Base-by-base conservation (phyloP, 108 stramenopile genomes). In the Skeletonema menzelii region DNA sequence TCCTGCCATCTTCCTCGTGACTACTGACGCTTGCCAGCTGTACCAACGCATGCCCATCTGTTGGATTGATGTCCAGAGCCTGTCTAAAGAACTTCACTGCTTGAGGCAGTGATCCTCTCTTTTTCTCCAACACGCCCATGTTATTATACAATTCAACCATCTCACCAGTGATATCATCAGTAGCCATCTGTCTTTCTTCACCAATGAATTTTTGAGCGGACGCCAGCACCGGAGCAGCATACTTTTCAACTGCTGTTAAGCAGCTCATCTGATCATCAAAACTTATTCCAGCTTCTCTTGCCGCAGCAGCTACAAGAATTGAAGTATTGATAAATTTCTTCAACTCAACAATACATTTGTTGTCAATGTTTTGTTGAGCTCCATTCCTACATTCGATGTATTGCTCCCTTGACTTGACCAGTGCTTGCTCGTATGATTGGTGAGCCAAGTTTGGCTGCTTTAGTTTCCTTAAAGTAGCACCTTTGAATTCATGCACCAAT, bases 401-500 rank as follows among this genome's bases (percentile, higher is more conserved):
- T 3, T 22, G 49, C 49, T 53, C 49, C 22, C 49, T 70, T 35
- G 73, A 61, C 59, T 75, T 69, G 31, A 62, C 28, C 68, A 70
- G 34, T 31, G 73, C 69, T 14, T 58, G 40, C 19, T 59, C 35
- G 37, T 70, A 70, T 11, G 69, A 69, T 69, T 75, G 67, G 28
- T 47, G 61, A 8, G 67, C 73, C 17, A 60, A 34, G 22, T 60
- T 26, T 22, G 73, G 59, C 60, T 75, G 69, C 27, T 62, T 69
- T n/a, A 70, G 20, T 62, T 35, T 22, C 11, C 73, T 46, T 17
- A 75, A 60, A 15, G 69, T 47, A 40, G 67, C 73, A 17, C 60
- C 73, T 63, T 57, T 69, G 12, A 70, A 75, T 60, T 69, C 73
- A 46, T 69, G 42, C 12, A 75, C 73, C 12, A 75, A 60, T 62